Evolutionary conservation across 441 rosid species (phyloP).

Genomic region (Arabidopsis hybrid): DNA sequence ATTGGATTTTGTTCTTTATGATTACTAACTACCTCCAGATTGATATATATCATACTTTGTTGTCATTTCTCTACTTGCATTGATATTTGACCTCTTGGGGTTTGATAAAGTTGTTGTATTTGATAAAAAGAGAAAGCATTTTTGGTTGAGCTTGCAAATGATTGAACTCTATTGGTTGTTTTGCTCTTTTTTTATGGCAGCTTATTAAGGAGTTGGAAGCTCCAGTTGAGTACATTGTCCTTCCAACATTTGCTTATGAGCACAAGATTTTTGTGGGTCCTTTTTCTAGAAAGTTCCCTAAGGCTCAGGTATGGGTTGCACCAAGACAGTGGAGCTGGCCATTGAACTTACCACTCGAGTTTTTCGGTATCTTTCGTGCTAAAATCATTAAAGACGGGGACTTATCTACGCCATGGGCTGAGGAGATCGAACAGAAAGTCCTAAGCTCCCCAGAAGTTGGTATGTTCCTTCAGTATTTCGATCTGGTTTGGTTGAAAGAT

Average conservation of each 20-base stretch:
- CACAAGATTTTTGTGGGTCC: slow-evolving; percentile 98
- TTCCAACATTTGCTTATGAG: slow-evolving; percentile 96
- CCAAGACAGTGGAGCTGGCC: slow-evolving; percentile 99
- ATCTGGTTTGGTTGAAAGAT: slow-evolving; percentile 30
- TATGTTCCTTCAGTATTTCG: slow-evolving; percentile 39
- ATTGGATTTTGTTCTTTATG: slow-evolving; percentile 1
- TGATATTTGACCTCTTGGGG: neutral
- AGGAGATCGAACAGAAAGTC: slow-evolving; percentile 92
- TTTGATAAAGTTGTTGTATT: neutral
- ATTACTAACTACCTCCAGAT: neutral
- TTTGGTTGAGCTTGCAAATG: neutral
- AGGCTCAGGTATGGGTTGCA: slow-evolving; percentile 94
- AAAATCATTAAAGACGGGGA: slow-evolving; percentile 77
- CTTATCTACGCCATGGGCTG: slow-evolving; percentile 83
- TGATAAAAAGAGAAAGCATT: neutral
- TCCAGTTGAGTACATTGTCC: slow-evolving; percentile 83
- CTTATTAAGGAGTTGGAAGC: slow-evolving; percentile 88
- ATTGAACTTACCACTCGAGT: slow-evolving; percentile 87
- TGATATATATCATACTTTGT: slow-evolving; percentile 20
- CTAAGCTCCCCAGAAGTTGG: slow-evolving; percentile 98
- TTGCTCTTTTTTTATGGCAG: slow-evolving; percentile 50
- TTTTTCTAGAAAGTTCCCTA: slow-evolving; percentile 92
- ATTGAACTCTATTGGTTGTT: slow-evolving; percentile 6
- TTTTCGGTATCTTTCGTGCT: slow-evolving; percentile 91
- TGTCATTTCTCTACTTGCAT: slow-evolving; percentile 12